Evolutionary conservation across 2,329 filamentous ascomycete species (phyloP).

Genomic region (Penicillium glabrum): DNA sequence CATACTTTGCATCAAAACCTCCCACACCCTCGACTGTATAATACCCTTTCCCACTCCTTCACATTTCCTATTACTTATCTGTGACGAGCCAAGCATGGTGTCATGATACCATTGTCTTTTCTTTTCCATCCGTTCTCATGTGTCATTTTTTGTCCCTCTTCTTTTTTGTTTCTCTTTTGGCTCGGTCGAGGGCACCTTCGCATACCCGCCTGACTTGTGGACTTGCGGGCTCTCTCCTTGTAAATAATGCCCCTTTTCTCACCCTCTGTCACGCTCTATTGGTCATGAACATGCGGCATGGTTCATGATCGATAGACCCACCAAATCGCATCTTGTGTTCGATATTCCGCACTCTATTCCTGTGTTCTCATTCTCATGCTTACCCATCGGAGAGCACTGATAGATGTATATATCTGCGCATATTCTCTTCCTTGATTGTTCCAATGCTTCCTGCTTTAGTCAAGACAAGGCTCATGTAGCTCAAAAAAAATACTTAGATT

Average conservation of each 20-base stretch:
- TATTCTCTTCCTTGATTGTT: neutral
- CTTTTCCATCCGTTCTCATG: neutral
- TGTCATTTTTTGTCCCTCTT: neutral
- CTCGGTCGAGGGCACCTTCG: constrained; percentile 15
- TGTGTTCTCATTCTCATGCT: neutral
- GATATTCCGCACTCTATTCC: neutral
- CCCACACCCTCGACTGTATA: constrained; percentile 24
- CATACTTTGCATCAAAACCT: constrained; percentile 8
- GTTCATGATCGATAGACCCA: constrained; percentile 18
- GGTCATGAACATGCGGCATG: constrained; percentile 12
- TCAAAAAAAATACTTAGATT: neutral
- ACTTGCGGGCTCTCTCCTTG: constrained; percentile 20
- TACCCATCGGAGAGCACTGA: neutral
- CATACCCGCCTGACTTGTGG: constrained; percentile 8
- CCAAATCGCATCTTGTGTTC: constrained; percentile 22
- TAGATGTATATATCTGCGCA: constrained; percentile 1
- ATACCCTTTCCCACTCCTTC: constrained; percentile 17
- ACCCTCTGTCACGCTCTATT: constrained; percentile 8
- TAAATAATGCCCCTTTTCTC: constrained; percentile 27
- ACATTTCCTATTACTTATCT: constrained; percentile 8
- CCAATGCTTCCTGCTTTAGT: neutral
- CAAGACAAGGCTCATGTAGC: neutral
- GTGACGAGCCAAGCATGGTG: constrained; percentile 24
- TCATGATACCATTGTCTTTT: constrained; percentile 22
- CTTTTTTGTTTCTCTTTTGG: constrained; percentile 3